Conservation (phyloP, 148 eudicot species). For the Vaccinium darrowii region DNA sequence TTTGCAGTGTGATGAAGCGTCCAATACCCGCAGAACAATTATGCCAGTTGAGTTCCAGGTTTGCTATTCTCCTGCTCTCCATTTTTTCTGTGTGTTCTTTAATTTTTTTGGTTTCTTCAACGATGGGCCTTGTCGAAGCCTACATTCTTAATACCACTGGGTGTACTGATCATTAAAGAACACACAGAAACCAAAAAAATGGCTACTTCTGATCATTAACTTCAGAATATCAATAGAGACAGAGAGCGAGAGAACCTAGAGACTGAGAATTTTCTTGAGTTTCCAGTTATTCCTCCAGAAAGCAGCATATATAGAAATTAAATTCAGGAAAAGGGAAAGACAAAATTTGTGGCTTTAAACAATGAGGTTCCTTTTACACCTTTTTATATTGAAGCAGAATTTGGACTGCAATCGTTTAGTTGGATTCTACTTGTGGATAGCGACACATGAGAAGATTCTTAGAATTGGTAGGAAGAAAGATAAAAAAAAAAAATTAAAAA, state of each 20-base stretch:
- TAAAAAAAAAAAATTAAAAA: background rate
- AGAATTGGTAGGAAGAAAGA: background rate
- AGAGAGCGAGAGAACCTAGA: background rate
- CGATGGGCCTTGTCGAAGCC: background rate
- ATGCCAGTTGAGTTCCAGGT: conserved; percentile 61
- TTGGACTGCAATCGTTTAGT: background rate
- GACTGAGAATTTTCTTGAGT: background rate
- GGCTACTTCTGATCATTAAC: background rate
- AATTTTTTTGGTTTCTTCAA: background rate
- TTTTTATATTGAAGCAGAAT: background rate
- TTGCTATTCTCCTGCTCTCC: conserved; percentile 10
- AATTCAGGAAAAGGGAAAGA: background rate
- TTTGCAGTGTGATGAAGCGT: conserved; percentile 71
- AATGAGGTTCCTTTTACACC: background rate
- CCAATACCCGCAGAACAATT: conserved; percentile 43
- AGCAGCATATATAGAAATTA: background rate
- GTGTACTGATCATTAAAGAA: too few relatives aligned
- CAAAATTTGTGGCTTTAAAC: background rate
- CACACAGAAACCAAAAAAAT: too few relatives aligned
- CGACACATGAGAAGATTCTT: background rate
- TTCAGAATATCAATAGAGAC: background rate
- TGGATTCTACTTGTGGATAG: background rate
- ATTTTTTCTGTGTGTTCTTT: background rate
- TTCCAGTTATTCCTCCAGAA: background rate
- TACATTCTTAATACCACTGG: background rate